These are phyloP conservation scores for Solanum pimpinellifolium DNA, from an alignment of 257 asterid genomes.

Conservation along the genomic window DNA sequence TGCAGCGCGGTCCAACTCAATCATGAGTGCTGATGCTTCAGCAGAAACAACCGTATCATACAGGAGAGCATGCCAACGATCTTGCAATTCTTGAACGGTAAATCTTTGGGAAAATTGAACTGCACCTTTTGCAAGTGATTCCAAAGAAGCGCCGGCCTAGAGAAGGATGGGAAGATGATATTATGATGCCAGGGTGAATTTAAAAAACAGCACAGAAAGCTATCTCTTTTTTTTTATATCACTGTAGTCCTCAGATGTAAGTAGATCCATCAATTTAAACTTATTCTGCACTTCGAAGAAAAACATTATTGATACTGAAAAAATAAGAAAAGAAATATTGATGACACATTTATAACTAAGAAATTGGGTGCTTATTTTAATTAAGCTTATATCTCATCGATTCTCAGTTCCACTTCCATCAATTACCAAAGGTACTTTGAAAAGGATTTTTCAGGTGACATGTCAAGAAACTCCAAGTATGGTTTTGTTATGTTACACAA, in stretches of 20 bases:
- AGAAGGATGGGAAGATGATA: background rate
- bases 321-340: background rate
- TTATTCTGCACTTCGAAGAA: background rate
- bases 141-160: constrained; percentile 86
- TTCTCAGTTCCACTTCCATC: background rate
- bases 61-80: constrained; percentile 78
- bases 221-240: background rate
- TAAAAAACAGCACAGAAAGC: background rate
- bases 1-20: constrained; percentile 27
- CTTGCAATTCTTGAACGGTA: constrained; percentile 48
- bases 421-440: background rate
- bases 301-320: background rate
- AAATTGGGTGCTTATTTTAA: background rate
- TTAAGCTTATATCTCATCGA: background rate
- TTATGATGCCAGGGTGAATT: background rate
- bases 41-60: constrained; percentile 57
- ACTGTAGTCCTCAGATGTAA: background rate
- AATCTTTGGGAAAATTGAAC: constrained; percentile 62
- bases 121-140: constrained; percentile 80
- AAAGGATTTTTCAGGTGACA: background rate
- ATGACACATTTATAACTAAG: background rate
- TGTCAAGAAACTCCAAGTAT: background rate
- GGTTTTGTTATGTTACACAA: background rate
- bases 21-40: constrained; percentile 48
- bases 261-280: background rate